These are phyloP conservation scores for Syzygium malaccense DNA, from an alignment of 441 rosid species.

Conservation along the genomic window DNA sequence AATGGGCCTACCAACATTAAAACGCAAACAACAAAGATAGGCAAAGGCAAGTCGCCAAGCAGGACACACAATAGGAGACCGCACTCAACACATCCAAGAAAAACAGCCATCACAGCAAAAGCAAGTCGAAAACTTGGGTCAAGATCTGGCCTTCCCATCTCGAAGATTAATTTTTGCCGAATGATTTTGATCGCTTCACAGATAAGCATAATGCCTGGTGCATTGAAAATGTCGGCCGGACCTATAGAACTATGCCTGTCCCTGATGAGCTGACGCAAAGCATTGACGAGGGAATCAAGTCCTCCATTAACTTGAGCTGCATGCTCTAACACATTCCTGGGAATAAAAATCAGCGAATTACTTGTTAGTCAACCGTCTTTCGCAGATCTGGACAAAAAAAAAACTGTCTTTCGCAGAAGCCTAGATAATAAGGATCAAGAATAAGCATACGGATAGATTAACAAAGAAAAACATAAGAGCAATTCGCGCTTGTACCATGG, in stretches of 20 bases:
- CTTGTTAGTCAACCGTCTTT: not conserved
- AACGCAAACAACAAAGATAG: fast-evolving
- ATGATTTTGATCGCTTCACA: not conserved
- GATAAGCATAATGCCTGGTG: not conserved
- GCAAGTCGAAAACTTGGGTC: not conserved
- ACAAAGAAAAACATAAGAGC: not conserved
- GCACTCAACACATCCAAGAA: not conserved
- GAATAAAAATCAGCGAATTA: no score
- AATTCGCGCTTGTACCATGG: not conserved
- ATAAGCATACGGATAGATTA: not conserved
- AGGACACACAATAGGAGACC: not conserved
- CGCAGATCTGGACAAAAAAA: no score
- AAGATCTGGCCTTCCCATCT: not conserved
- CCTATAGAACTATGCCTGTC: not conserved
- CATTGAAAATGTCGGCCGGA: not conserved
- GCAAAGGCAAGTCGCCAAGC: not conserved
- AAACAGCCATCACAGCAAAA: not conserved
- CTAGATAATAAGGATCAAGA: not conserved
- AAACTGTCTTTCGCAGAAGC: no score
- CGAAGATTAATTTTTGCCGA: not conserved
- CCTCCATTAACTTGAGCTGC: not conserved
- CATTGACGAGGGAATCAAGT: not conserved
- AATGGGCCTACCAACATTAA: not conserved
- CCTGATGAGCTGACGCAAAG: not conserved
- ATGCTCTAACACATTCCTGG: not conserved